Base-by-base conservation (phyloP, 805 yeast species). In the Metschnikowia baotianmanensis region DNA sequence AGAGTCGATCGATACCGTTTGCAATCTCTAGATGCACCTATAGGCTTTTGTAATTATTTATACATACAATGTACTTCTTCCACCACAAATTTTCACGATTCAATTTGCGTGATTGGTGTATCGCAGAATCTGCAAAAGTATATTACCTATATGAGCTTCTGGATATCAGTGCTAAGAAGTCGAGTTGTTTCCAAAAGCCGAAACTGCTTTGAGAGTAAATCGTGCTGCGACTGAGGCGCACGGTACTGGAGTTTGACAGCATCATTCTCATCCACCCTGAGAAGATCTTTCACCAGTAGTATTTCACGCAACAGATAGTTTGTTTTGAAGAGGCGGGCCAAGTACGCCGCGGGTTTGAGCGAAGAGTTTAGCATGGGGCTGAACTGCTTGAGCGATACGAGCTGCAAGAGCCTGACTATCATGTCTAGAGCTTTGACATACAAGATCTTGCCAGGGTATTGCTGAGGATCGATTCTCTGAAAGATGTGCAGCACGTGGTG, bases 391-490 rank as follows among this genome's bases (percentile, higher is more conserved):
- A 48, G 12, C 6, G 50, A n/a, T 5, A 51, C 44, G 3, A 51
- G 40, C 31, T 51, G 47, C 4, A 45, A 18, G 9, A 51, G 39
- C 11, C 51, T 23, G 10, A 43, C 36, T 6, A 49, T 38, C 34
- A 47, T 48, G 18, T 45, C 50, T 9, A 51, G n/a, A 1, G 51
- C 55, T 15, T 27, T 31, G 8, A 51, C 43, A 24, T 38, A 51
- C 6, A 42, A 23, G 12, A 28, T 27, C 30, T 51, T 51, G 1
- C 55, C 55, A 7, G 53, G 51, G 17, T 26, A 37, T 32, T 34
- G 46, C 17, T 36, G 32, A 13, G 35, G 37, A 22, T 49, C 48
- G 12, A 49, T 49, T 8, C 48, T 32, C 21, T 32, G 22, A 15
- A 36, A 32, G 4, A 42, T 28, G 18, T 33, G 43, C 25, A 35